phyloP scores from a whole-genome alignment of 108 stramenopile genomes.

The Cyclostephanos invisitatus region DNA sequence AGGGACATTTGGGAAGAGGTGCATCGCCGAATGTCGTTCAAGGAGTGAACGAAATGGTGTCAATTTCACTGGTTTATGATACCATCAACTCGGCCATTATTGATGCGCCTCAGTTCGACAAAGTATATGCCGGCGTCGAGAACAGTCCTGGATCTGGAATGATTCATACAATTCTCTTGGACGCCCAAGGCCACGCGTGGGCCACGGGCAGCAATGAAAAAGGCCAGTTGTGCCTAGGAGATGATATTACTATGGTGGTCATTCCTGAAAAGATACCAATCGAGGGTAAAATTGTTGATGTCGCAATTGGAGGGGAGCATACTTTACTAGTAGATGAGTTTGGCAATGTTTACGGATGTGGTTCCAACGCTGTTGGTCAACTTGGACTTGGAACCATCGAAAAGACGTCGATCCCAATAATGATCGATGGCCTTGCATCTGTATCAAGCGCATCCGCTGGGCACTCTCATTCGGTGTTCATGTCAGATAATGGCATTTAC shows the following conservation, averaged over 20 bases:
- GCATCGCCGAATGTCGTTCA: not conserved
- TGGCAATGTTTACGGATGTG: slow-evolving; percentile 50
- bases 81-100: slow-evolving; percentile 13
- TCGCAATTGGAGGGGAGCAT: slow-evolving; percentile 53
- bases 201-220: slow-evolving; percentile 38
- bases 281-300: slow-evolving; percentile 38
- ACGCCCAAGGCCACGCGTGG: slow-evolving; percentile 40
- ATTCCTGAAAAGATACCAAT: slow-evolving; percentile 46
- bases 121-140: slow-evolving; percentile 48
- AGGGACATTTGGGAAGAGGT: slow-evolving; percentile 11
- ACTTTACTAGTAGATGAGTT: slow-evolving; percentile 38
- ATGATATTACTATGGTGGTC: slow-evolving; percentile 30
- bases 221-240: slow-evolving; percentile 44
- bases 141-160: slow-evolving; percentile 18
- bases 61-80: slow-evolving; percentile 40
- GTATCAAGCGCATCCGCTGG: slow-evolving; percentile 29
- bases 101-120: slow-evolving; percentile 30
- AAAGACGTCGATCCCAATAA: slow-evolving; percentile 17
- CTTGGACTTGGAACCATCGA: slow-evolving; percentile 35
- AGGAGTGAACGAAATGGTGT: slow-evolving; percentile 12
- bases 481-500: slow-evolving; percentile 27
- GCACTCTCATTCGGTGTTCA: slow-evolving; percentile 40
- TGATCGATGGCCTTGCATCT: slow-evolving; percentile 15
- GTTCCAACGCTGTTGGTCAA: slow-evolving; percentile 54
- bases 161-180: slow-evolving; percentile 41